Conservation (phyloP, 768 basidiomycete genomes). For the Lentinus brumalis region DNA sequence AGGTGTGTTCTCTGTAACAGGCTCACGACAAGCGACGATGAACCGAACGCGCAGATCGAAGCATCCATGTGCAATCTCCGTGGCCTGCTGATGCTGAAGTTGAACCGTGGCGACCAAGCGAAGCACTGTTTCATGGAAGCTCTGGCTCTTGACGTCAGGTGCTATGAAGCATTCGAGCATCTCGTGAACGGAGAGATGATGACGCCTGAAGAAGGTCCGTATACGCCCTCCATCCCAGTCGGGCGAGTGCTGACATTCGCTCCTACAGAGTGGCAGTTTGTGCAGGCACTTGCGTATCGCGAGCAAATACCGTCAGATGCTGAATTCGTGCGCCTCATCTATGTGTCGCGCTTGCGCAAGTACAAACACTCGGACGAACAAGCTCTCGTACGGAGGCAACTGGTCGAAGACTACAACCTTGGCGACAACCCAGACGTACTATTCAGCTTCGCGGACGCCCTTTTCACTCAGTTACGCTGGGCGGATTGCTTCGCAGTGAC, state of each 20-base stretch:
- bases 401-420: constrained; percentile 82
- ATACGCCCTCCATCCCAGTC: not conserved
- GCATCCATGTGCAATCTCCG: constrained; percentile 96
- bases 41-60: constrained; percentile 64
- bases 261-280: constrained; percentile 89
- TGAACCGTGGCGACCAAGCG: constrained; percentile 87
- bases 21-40: not conserved
- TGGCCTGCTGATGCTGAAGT: constrained; percentile 90
- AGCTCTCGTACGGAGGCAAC: constrained; percentile 70
- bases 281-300: constrained; percentile 79
- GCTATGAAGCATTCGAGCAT: constrained; percentile 93
- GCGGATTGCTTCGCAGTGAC: constrained; percentile 94
- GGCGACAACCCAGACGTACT: constrained; percentile 92
- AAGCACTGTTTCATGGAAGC: constrained; percentile 97
- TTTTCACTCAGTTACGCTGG: constrained; percentile 55
- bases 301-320: constrained; percentile 88
- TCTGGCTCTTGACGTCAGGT: constrained; percentile 91
- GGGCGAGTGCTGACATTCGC: not conserved
- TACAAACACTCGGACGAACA: constrained; percentile 85
- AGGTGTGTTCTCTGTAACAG: constrained; percentile 49
- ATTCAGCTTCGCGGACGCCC: constrained; percentile 46
- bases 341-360: constrained; percentile 89
- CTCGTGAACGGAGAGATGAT: constrained; percentile 94
- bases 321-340: constrained; percentile 90
- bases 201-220: constrained; percentile 89